phyloP scores from a whole-genome alignment of 352 stramenopile genomes.

The Globisporangium abappressorium region DNA sequence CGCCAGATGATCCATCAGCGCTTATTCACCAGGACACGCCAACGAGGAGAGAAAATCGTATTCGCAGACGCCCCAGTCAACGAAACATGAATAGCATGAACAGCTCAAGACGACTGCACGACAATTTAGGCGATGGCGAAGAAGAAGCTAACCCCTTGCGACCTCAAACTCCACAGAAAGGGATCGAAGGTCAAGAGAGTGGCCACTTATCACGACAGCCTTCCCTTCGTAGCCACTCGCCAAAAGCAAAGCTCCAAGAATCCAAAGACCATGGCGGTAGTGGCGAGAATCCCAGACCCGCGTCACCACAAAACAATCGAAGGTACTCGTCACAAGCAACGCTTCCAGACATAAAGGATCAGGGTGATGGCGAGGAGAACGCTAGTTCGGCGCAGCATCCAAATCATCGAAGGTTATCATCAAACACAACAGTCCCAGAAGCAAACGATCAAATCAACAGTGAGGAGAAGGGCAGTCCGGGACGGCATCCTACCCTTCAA shows the following conservation, averaged over 20 bases:
- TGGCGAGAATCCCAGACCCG: not conserved
- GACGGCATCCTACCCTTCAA: not conserved
- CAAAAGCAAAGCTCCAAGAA: slow-evolving; percentile 1
- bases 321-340: not conserved
- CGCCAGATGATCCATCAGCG: not conserved
- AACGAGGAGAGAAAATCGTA: slow-evolving; percentile 1
- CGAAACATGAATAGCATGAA: not conserved
- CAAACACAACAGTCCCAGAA: not conserved
- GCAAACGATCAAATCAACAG: not conserved
- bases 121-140: not conserved
- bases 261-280: not conserved
- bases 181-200: not conserved
- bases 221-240: not conserved
- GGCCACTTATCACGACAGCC: not conserved
- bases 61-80: slow-evolving; percentile 10
- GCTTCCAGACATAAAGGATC: not conserved
- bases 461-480: not conserved
- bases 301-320: not conserved
- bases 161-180: not conserved
- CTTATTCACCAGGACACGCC: slow-evolving; percentile 7
- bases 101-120: slow-evolving; percentile 8
- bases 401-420: not conserved
- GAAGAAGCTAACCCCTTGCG: not conserved
- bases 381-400: not conserved
- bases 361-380: not conserved